Percentiles rank a stretch among this genome's conserved stretches.
These are phyloP conservation scores for Fistulinella staudtii DNA, from an alignment of 1,284 basidiomycete genomes.

Conservation along the genomic window DNA sequence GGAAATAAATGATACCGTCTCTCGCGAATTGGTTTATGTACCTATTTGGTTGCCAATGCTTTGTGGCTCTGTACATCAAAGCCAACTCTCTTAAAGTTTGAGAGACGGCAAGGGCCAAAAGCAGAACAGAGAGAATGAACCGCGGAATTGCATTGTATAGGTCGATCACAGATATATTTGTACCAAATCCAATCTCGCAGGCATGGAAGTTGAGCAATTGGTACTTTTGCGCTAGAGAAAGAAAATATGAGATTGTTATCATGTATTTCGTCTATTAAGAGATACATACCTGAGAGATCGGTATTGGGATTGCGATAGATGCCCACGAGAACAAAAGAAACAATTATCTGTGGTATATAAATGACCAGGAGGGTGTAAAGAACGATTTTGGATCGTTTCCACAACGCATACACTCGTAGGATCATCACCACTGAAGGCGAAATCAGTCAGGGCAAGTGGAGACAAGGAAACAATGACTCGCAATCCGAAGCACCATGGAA, in stretches of 20 bases:
- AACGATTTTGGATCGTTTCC: not conserved
- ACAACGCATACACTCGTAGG: not conserved
- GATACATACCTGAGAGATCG: not conserved
- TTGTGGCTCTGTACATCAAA: not conserved
- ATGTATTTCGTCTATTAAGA: too few relatives aligned
- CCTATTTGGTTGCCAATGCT: not conserved
- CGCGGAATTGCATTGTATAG: not conserved
- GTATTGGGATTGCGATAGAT: not conserved
- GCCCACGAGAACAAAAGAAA: not conserved
- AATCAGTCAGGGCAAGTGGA: not conserved
- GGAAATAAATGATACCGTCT: too few relatives aligned
- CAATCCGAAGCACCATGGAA: not conserved
- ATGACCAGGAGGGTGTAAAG: not conserved
- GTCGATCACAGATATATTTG: too few relatives aligned
- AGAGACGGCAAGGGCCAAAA: not conserved
- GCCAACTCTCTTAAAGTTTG: not conserved
- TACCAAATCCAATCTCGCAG: too few relatives aligned
- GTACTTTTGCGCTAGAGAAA: too few relatives aligned
- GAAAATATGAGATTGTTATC: too few relatives aligned
- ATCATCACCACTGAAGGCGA: not conserved
- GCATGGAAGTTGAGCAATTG: too few relatives aligned
- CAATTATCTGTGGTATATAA: not conserved
- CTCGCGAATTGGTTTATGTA: not conserved
- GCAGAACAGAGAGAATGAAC: not conserved
- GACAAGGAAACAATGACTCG: not conserved